Conservation (phyloP, 2,329 filamentous ascomycete species). For the Cryphonectria nitschkei region DNA sequence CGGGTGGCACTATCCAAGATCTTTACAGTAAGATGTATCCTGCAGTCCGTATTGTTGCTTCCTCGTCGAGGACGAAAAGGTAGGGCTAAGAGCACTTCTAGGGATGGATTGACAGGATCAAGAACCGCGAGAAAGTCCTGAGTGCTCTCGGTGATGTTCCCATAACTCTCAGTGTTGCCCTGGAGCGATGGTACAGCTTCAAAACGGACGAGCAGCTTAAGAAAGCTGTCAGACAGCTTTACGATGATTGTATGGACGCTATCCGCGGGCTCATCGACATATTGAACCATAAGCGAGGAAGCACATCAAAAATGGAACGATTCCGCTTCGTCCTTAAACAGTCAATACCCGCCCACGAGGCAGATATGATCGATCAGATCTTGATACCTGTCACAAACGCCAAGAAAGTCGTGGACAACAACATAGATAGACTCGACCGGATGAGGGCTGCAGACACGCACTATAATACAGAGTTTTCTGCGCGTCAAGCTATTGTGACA, state of each 20-base stretch:
- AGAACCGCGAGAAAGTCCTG: conserved; percentile 9
- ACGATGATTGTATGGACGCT: not conserved
- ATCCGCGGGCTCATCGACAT: conserved; percentile 2
- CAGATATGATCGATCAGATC: not conserved
- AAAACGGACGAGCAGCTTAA: not conserved
- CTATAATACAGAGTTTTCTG: not conserved
- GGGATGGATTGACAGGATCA: not conserved
- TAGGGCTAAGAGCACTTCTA: not conserved
- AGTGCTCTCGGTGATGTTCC: not conserved
- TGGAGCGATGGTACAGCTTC: conserved; percentile 1
- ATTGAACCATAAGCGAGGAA: not conserved
- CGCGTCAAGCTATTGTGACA: not conserved
- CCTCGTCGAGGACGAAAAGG: not conserved
- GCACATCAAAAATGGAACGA: not conserved
- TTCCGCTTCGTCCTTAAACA: not conserved
- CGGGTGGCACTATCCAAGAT: not conserved
- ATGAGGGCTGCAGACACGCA: not conserved
- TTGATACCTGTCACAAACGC: not conserved
- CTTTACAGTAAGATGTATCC: not conserved
- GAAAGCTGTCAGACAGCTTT: not conserved
- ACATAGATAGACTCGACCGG: conserved; percentile 2
- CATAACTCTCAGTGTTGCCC: not conserved
- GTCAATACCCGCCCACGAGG: not conserved
- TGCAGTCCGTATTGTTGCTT: not conserved
- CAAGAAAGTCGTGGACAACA: not conserved